These are phyloP conservation scores for Solanum etuberosum DNA, from an alignment of 257 asterid species.

Conservation along the genomic window DNA sequence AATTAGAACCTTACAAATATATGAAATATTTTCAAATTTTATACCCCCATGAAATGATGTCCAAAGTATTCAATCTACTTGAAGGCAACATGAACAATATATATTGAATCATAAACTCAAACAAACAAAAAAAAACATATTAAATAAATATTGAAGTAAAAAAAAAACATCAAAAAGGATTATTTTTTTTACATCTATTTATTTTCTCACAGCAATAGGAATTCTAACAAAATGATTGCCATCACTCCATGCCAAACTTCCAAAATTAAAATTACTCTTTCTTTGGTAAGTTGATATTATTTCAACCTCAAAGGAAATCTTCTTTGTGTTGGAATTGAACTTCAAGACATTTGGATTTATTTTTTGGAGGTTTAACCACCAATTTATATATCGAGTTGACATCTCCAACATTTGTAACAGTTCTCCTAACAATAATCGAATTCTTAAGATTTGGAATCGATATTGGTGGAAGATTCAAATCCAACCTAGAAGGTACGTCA, in stretches of 20 bases:
- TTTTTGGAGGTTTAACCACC: background rate
- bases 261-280: constrained; percentile 3
- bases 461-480: constrained; percentile 10
- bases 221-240: constrained; percentile 8
- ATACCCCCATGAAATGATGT: too few species aligned
- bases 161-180: too few species aligned
- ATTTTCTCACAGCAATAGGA: constrained; percentile 9
- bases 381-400: background rate
- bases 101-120: background rate
- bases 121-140: background rate
- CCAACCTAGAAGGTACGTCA: background rate
- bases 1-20: too few species aligned
- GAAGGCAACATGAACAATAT: background rate
- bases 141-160: background rate
- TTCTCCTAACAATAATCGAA: background rate
- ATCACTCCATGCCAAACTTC: constrained; percentile 16
- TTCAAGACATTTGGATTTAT: background rate
- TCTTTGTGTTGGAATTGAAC: background rate
- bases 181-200: too few species aligned
- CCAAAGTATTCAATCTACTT: background rate
- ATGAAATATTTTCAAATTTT: too few species aligned
- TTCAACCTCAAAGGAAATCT: background rate
- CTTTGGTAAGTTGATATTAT: background rate
- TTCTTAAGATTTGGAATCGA: background rate
- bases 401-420: constrained; percentile 10